Base-by-base conservation (phyloP, 2,329 filamentous ascomycete genomes). In the Trichoderma endophyticum region DNA sequence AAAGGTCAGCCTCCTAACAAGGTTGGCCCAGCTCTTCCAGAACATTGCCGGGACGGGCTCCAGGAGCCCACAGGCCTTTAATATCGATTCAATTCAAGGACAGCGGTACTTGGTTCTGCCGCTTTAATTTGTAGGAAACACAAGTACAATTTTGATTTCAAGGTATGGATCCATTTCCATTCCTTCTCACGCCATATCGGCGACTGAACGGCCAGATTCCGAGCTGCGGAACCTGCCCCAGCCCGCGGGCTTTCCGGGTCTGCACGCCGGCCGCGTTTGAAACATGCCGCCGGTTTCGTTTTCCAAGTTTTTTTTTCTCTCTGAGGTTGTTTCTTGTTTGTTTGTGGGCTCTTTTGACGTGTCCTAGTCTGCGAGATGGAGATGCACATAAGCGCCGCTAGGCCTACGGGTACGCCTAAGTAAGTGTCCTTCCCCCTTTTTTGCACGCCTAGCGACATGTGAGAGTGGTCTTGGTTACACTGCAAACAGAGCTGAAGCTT, bases 1-100 rank as follows among this genome's bases (percentile, higher is more conserved):
- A 63, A 62, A 62, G 34, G 66, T 69, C 56, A 69, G 66, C 66
- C 66, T 69, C 66, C 66, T 69, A 48, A 48, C 36, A 28, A 51
- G 56, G 26, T 36, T 43, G 34, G 21, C 64, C 51, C 24, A 43
- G 56, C 18, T 26, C 66, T 69, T 61, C 54, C 56, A 61, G 56
- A 69, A 61, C 36, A 51, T 61, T 61, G 36, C 66, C 30, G 24
- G 24, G 26, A 59, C 32, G 21, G 51, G 62, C 32, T 14, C 21
- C n/a, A 21, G 32, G 32, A 61, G 28, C 30, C 14, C n/a, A 18
- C n/a, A 6, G n/a, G 18, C n/a, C 18, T 14, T 60, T 30, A 12
- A 21, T 60, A 24, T 51, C n/a, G 18, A 34, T 21, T 4, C 39
- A 43, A 43, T 43, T 43, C 18, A 43, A 9, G n/a, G 8, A 3